Evolutionary conservation across 495 filamentous ascomycete genomes (phyloP), one percentile per base, ranked within the genome.

Genomic region (Trichoderma parareesei): DNA sequence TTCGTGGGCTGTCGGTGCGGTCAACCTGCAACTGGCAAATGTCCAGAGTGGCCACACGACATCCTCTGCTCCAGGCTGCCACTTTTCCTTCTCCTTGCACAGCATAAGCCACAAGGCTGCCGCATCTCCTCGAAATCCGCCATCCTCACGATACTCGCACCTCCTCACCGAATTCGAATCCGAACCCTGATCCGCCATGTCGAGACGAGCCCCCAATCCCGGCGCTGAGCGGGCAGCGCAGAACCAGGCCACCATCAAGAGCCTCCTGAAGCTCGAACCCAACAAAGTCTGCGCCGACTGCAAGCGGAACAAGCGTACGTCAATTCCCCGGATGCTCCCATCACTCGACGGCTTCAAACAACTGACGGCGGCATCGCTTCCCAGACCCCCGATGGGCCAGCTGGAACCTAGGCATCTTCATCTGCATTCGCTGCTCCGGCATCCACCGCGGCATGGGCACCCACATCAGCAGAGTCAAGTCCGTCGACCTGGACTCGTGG

Each of bases 381-480:
- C 40, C 72, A 96, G 91, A 96, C 78, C 95, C 94, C 66, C 85
- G 95, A 88, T 98, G 94, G 94, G 94, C 95, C 3, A 95, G 91
- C 69, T 98, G 94, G 93, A 97, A 97, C 72, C 75, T 96, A 63
- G 93, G 93, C 63, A 87, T 98, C 69, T 98, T 98, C 72, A 80
- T 98, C 68, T 98, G 94, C 77, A 98, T 98, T 72, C 89, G 93
- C 65, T 98, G 94, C 75, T 98, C 95, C 9, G 94, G 94, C 68
- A 97, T 98, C 71, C 94, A 98, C 77, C 89, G 94, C 70, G 92
- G 93, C 55, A 97, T 98, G 92, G 94, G 94, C 71, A 98, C 94
- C 55, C 94, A 98, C 78, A 97, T 98, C 73, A 96, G 91, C 74
- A 84, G 91, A 74, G 95, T 98, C 71, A 98, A 98, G 74, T 97